These are phyloP conservation scores for Solanum appendiculatum DNA, from an alignment of 257 asterid species.

Conservation along the genomic window DNA sequence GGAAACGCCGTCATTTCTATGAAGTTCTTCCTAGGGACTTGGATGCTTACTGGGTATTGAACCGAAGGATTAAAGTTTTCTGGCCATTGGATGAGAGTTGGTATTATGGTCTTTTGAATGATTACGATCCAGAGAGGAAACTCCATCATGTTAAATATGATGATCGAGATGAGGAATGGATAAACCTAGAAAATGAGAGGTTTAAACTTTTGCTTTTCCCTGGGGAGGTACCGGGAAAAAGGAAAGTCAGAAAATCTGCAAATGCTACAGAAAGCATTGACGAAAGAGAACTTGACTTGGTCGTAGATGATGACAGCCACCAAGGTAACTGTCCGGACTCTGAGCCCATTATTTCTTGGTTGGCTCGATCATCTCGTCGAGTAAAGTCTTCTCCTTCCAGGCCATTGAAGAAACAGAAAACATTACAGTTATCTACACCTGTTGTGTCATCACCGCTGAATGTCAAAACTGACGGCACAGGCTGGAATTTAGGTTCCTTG, in stretches of 20 bases:
- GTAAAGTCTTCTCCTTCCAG: conserved; percentile 47
- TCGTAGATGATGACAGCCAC: conserved; percentile 35
- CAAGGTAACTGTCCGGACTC: conserved; percentile 50
- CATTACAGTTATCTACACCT: conserved; percentile 21
- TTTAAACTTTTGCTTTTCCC: conserved; percentile 91
- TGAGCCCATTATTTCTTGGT: conserved; percentile 88
- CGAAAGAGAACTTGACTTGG: conserved; percentile 24
- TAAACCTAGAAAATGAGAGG: conserved; percentile 74
- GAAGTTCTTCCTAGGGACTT: conserved; percentile 53
- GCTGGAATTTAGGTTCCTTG: conserved; percentile 18
- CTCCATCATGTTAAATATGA: conserved; percentile 85
- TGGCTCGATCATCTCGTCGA: conserved; percentile 72
- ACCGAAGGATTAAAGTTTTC: conserved; percentile 73
- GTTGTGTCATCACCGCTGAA: conserved; percentile 25
- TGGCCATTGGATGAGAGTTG: conserved; percentile 98
- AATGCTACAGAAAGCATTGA: conserved; percentile 12
- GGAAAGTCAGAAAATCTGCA: conserved; percentile 24
- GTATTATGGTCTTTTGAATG: conserved; percentile 76
- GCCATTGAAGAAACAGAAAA: conserved; percentile 44
- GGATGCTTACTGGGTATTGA: conserved; percentile 67
- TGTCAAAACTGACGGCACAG: conserved; percentile 28
- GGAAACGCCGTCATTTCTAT: conserved; percentile 94
- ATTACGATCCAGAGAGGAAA: conserved; percentile 64
- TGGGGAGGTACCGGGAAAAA: conserved; percentile 63
- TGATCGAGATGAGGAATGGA: conserved; percentile 95